Conservation (phyloP, 163 green algal genomes). For the Chloroidium sp. region DNA sequence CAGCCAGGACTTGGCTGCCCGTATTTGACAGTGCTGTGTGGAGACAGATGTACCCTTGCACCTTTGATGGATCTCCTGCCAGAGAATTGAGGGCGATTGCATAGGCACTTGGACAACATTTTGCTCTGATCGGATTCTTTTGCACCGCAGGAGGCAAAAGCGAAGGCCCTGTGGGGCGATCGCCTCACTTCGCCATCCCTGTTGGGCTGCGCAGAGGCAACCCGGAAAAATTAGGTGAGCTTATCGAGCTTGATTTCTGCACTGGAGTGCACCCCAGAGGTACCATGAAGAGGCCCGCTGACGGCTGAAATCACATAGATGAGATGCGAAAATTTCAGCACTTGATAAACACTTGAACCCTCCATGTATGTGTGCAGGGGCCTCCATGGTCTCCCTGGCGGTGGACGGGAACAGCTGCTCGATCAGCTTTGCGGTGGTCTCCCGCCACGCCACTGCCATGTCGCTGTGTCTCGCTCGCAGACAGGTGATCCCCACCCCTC, state of each 20-base stretch:
- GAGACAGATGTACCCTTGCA: not conserved
- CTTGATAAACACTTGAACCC: too few species aligned
- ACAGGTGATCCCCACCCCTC: not conserved
- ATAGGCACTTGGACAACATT: constrained; percentile 15
- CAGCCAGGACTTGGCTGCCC: too few species aligned
- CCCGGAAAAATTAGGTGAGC: constrained; percentile 19
- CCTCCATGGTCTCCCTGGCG: not conserved
- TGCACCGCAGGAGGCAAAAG: too few species aligned
- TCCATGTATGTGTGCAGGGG: constrained; percentile 9
- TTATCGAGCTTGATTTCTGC: too few species aligned
- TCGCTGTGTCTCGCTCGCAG: constrained; percentile 42
- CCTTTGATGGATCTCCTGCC: not conserved
- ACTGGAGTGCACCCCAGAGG: too few species aligned
- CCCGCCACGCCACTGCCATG: constrained; percentile 36
- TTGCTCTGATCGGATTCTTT: constrained; percentile 15
- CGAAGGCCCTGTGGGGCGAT: too few species aligned
- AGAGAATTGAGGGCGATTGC: too few species aligned
- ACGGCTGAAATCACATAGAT: too few species aligned
- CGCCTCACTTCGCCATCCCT: constrained; percentile 4
- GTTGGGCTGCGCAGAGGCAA: constrained; percentile 34
- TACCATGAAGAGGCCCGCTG: too few species aligned
- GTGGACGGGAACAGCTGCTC: constrained; percentile 10
- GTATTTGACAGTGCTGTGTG: too few species aligned
- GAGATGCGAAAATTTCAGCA: too few species aligned
- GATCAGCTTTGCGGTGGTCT: constrained; percentile 33